Evolutionary conservation across 495 filamentous ascomycete species (phyloP).

Genomic region (Penicillium lividum): DNA sequence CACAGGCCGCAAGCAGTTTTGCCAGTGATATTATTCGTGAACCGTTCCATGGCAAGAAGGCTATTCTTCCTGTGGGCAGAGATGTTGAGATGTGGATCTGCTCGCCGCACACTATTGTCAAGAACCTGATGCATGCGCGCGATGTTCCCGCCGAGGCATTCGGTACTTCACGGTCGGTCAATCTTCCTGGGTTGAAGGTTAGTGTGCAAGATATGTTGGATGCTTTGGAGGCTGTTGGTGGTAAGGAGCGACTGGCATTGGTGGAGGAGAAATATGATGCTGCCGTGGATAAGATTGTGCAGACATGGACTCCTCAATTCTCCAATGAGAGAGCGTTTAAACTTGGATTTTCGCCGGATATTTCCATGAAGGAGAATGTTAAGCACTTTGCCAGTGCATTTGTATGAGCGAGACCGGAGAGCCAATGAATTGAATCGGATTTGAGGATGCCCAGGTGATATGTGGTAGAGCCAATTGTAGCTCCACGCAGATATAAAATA

Average conservation of each 20-base stretch:
- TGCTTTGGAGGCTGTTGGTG: conserved; percentile 67
- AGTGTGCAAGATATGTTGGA: conserved; percentile 75
- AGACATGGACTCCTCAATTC: conserved; percentile 71
- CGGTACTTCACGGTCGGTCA: conserved; percentile 61
- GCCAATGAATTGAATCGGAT: conserved; percentile 20
- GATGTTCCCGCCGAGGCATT: conserved; percentile 55
- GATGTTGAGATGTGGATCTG: conserved; percentile 65
- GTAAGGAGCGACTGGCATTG: conserved; percentile 63
- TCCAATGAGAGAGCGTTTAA: conserved; percentile 57
- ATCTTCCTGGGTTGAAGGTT: conserved; percentile 72
- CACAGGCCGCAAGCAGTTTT: conserved; percentile 73
- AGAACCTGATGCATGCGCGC: conserved; percentile 69
- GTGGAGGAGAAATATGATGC: conserved; percentile 68
- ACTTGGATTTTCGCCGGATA: conserved; percentile 63
- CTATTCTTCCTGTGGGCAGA: conserved; percentile 58
- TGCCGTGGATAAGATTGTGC: conserved; percentile 67
- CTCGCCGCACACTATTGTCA: conserved; percentile 64
- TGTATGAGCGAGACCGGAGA: conserved; percentile 18
- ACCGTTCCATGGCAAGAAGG: conserved; percentile 63
- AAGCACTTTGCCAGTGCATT: conserved; percentile 49
- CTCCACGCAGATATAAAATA: not conserved
- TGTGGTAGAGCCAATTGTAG: not conserved
- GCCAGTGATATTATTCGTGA: conserved; percentile 73
- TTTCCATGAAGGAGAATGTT: conserved; percentile 57
- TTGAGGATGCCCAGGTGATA: not conserved